Base-by-base conservation (phyloP, 352 stramenopile genomes). In the Peronospora farinosa region DNA sequence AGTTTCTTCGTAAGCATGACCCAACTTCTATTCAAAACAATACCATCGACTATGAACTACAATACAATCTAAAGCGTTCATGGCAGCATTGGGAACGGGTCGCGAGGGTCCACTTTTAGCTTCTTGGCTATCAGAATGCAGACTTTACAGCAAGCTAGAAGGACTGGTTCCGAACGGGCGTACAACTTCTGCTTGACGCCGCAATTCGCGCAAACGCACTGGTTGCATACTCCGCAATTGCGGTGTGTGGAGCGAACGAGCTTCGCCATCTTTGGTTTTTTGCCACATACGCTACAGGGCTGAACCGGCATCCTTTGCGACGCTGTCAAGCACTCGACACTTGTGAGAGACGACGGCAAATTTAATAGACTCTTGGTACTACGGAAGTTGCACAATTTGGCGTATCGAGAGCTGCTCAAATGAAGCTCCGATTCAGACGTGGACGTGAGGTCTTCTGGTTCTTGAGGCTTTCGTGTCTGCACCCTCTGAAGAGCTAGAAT, bases 171-270 rank as follows among this genome's bases (percentile, higher is more conserved):
- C 35, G 69, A 65, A 3, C 55, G 52, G 2, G 69, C 65, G 13
- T 77, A 65, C 30, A 86, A 48, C 1, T 54, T 65, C 41, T 69
- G 68, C 42, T 79, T 82, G 31, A 82, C 35, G 30, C 66, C 65
- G 58, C 74, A 86, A 47, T 78, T 78, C 30, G 58, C 64, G 57
- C 74, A 86, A 13, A 74, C 61, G 9, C 40, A 36, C 10, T 57
- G 41, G 10, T 46, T 45, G 47, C 74, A 86, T 57, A 86, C 63
- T 1, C 60, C 65, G 40, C 74, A 86, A 23, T 58, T 60, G 35
- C 56, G 55, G 16, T 67, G 63, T 44, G 47, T 55, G 8, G 61
- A 59, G 35, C 51, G 47, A 9, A 67, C 52, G 41, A 70, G 44
- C 40, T 57, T 59, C 1, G 52, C 56, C 57, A 66, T 70, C 16